phyloP scores from a whole-genome alignment of 352 stramenopile genomes.

The Detonula confervacea region DNA sequence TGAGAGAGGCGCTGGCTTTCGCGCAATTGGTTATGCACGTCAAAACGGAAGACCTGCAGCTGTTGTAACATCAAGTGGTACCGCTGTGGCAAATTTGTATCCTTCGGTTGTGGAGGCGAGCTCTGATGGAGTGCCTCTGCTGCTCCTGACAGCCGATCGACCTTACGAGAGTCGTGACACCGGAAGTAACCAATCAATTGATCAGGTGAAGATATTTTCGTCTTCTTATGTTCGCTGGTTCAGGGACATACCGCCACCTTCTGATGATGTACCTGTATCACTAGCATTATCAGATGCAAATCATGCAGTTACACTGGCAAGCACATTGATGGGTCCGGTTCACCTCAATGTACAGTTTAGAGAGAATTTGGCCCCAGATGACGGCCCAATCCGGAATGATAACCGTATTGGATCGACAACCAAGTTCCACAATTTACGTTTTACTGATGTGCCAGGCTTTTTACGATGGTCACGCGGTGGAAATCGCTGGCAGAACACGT shows the following conservation, averaged over 20 bases:
- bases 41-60: slow-evolving; percentile 64
- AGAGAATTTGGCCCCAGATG: slow-evolving; percentile 83
- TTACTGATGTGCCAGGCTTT: slow-evolving; percentile 80
- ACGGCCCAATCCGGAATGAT: slow-evolving; percentile 76
- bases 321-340: slow-evolving; percentile 65
- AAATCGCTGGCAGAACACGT: slow-evolving; percentile 53
- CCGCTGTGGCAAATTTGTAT: slow-evolving; percentile 83
- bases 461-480: slow-evolving; percentile 66
- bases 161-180: slow-evolving; percentile 83
- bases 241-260: slow-evolving; percentile 77
- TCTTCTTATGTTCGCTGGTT: slow-evolving; percentile 80
- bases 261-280: slow-evolving; percentile 77
- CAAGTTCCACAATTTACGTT: slow-evolving; percentile 67
- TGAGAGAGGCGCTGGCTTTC: slow-evolving; percentile 79
- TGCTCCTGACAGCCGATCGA: slow-evolving; percentile 84
- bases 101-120: slow-evolving; percentile 75
- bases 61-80: slow-evolving; percentile 83
- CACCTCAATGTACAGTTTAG: slow-evolving; percentile 86
- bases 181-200: slow-evolving; percentile 83
- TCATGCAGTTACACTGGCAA: slow-evolving; percentile 70
- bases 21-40: slow-evolving; percentile 76
- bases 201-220: slow-evolving; percentile 84
- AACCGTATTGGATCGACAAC: slow-evolving; percentile 59
- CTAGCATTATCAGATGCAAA: slow-evolving; percentile 77
- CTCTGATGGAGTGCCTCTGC: slow-evolving; percentile 75